A percentile compares a stretch with the other conserved stretches of the same genome.
These are phyloP conservation scores for Colletotrichum tamarilloi DNA, from an alignment of 2,329 filamentous ascomycete species.

Conservation along the genomic window DNA sequence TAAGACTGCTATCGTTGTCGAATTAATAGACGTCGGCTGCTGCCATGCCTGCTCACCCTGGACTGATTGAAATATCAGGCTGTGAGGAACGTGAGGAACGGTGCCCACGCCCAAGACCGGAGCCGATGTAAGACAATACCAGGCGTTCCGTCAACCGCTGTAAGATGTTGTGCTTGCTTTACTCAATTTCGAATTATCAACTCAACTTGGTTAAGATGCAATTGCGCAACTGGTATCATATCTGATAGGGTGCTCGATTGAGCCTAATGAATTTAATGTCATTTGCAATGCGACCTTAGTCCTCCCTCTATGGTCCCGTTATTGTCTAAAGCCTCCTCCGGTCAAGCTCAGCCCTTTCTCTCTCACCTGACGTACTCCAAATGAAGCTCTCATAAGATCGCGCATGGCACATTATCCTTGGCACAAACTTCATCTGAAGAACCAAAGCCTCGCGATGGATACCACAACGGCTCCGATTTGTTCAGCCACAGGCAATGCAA, in stretches of 20 bases:
- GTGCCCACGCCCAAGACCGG: too few species aligned
- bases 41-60: not conserved
- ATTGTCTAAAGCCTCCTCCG: too few species aligned
- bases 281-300: rapidly evolving
- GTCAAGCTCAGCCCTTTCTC: not conserved
- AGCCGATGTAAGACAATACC: not conserved
- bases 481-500: not conserved
- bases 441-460: not conserved
- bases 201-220: not conserved
- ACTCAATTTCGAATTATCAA: too few species aligned
- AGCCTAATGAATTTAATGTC: too few species aligned
- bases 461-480: not conserved
- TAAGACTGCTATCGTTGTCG: too few species aligned
- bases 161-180: not conserved
- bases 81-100: too few species aligned
- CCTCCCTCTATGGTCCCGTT: too few species aligned
- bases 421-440: not conserved
- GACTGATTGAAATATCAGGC: not conserved
- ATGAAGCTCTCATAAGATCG: not conserved
- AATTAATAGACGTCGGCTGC: too few species aligned
- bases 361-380: not conserved
- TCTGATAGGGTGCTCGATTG: not conserved
- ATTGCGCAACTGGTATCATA: not conserved
- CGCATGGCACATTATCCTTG: not conserved
- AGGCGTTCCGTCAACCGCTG: rapidly evolving